These are phyloP conservation scores for Cadophora sp. DNA, from an alignment of 2,329 filamentous ascomycete species.

Conservation along the genomic window DNA sequence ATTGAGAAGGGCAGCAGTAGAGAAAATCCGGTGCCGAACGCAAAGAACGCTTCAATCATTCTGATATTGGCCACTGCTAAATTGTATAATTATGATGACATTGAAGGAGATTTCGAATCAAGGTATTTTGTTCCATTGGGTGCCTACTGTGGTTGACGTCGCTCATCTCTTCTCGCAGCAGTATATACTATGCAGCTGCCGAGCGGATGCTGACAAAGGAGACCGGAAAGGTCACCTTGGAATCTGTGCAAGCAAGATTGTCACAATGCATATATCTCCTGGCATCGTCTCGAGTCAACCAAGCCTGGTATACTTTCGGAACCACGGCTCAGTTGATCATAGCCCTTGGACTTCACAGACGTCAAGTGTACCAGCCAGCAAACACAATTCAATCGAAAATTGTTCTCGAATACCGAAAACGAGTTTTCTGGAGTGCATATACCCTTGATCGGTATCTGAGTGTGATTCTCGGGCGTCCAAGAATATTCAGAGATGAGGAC, in stretches of 20 bases:
- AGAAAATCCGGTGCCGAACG: constrained; percentile 32
- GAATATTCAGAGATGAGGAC: constrained; percentile 67
- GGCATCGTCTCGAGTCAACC: constrained; percentile 64
- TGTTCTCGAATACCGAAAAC: constrained; percentile 57
- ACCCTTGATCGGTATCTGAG: constrained; percentile 68
- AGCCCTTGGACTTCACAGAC: constrained; percentile 53
- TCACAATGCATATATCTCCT: constrained; percentile 65
- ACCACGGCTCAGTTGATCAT: constrained; percentile 60
- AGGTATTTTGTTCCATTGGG: background rate
- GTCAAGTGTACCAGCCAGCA: constrained; percentile 4
- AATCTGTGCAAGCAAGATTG: constrained; percentile 63
- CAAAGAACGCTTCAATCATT: constrained; percentile 55
- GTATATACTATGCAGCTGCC: constrained; percentile 42
- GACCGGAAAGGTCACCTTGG: constrained; percentile 59
- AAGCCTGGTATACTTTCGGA: constrained; percentile 67
- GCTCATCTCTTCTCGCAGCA: background rate
- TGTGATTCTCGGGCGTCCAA: constrained; percentile 66
- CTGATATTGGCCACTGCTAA: constrained; percentile 56
- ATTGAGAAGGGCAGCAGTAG: background rate
- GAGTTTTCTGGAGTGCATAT: constrained; percentile 69
- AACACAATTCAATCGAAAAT: constrained; percentile 36
- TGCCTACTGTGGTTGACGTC: background rate
- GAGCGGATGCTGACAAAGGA: constrained; percentile 53
- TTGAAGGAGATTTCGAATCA: constrained; percentile 38
- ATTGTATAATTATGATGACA: constrained; percentile 45